Evolutionary conservation across 331 rosid genomes (phyloP).

Genomic region (Arachis monticola): DNA sequence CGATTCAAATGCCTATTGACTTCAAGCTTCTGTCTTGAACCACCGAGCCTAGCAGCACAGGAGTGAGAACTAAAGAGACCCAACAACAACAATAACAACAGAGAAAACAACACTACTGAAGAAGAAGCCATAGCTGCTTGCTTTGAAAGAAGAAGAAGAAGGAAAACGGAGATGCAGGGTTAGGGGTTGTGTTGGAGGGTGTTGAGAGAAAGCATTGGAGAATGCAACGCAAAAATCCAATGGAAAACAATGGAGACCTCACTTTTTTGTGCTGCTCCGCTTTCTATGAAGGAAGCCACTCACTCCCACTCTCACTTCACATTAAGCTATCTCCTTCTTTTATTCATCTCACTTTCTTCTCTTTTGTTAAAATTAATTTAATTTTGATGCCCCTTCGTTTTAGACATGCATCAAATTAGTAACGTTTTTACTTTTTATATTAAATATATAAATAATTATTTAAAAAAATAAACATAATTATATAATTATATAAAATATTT

Average conservation of each 20-base stretch:
- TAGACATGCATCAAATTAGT: too few species aligned
- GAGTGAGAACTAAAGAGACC: constrained; percentile 7
- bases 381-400: too few species aligned
- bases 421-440: too few species aligned
- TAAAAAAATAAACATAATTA: too few species aligned
- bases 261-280: constrained; percentile 1
- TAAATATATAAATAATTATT: too few species aligned
- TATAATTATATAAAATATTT: too few species aligned
- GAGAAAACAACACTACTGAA: constrained; percentile 32
- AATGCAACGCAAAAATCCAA: background rate
- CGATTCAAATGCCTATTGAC: constrained; percentile 73
- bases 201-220: background rate
- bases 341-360: background rate
- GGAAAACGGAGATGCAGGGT: background rate
- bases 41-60: constrained; percentile 50
- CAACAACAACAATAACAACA: constrained; percentile 57
- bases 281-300: too few species aligned
- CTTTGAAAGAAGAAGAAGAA: constrained; percentile 32
- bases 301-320: too few species aligned
- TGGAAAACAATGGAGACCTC: background rate
- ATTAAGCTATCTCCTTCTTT: background rate
- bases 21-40: constrained; percentile 67
- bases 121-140: constrained; percentile 33
- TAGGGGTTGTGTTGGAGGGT: too few species aligned
- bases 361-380: too few species aligned